These are phyloP conservation scores for Russula dissimulans DNA, from an alignment of 768 basidiomycete genomes.

Conservation along the genomic window DNA sequence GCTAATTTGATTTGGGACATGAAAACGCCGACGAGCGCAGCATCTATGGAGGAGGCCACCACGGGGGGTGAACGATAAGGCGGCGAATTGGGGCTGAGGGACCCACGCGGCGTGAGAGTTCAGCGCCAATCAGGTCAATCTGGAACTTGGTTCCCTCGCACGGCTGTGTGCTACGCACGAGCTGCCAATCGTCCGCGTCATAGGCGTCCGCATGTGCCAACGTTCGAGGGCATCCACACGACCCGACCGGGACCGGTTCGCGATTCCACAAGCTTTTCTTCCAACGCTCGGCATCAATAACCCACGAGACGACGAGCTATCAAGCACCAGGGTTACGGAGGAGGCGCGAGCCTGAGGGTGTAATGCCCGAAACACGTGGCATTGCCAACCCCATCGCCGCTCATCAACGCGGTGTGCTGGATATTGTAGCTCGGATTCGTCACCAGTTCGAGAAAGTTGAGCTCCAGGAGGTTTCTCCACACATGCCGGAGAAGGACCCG, in stretches of 20 bases:
- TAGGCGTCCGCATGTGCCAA: conserved; percentile 49
- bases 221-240: conserved; percentile 73
- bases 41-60: conserved; percentile 52
- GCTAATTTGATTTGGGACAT: conserved; percentile 42
- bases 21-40: conserved; percentile 36
- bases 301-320: not conserved
- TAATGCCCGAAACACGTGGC: conserved; percentile 76
- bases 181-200: conserved; percentile 63
- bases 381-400: conserved; percentile 71
- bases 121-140: conserved; percentile 53
- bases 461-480: conserved; percentile 18
- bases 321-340: not conserved
- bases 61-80: conserved; percentile 59
- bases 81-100: conserved; percentile 36
- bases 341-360: conserved; percentile 56
- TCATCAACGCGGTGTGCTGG: conserved; percentile 51
- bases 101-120: conserved; percentile 41
- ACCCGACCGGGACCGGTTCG: conserved; percentile 44
- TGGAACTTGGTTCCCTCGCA: conserved; percentile 74
- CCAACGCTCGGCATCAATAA: conserved; percentile 52
- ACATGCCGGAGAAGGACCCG: conserved; percentile 37
- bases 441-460: conserved; percentile 37
- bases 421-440: conserved; percentile 47
- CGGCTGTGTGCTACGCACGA: conserved; percentile 46
- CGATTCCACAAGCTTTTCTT: conserved; percentile 42